Evolutionary conservation across 306 rosid genomes (phyloP), one percentile per base, ranked within the genome.

Genomic region (Potentilla sterilis): DNA sequence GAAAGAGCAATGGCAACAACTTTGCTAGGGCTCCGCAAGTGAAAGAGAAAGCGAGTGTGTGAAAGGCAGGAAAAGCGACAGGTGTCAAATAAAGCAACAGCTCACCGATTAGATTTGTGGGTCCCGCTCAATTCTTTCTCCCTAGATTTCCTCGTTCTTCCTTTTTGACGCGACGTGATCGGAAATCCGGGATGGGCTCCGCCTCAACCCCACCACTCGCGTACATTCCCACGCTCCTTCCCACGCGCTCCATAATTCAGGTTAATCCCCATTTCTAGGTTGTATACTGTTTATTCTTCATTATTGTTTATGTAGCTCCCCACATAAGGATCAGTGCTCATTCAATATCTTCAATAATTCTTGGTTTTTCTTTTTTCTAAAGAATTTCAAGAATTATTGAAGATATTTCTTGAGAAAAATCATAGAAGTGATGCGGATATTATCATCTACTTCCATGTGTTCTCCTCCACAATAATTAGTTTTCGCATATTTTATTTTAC

Each of bases 61-160:
- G 55, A 7, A 18, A 24, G 46, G 46, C 11, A 9, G 69, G 46
- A 63, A 75, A 82, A 70, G 81, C 19, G 71, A 72, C 52, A 76
- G 84, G 83, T 76, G 94, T 80, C 74, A 57, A 73, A 0, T 79
- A 89, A 81, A 88, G 90, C 77, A 85, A 90, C 88, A 84, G 88
- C 80, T 86, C 83, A 87, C 78, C 58, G 65, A 79, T 52, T 87
- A 87, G 97, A 93, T 93, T 89, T 88, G 88, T 2, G 94, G 98
- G 92, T 0, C 92, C 98, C 89, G 15, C 67, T 3, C 43, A 87
- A 87, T 86, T 88, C 57, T 63, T 63, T 57, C 76, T 32, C 81
- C 64, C 61, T 86, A 68, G 89, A 84, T 87, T 89, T 86, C 85
- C 38, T 86, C 85, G 83, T 77, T 75, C 70, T 66, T 65, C 68